Evolutionary conservation across 805 yeast species (phyloP), one percentile per base, ranked within the genome.

Genomic region (Kurtzmaniella cleridarum): DNA sequence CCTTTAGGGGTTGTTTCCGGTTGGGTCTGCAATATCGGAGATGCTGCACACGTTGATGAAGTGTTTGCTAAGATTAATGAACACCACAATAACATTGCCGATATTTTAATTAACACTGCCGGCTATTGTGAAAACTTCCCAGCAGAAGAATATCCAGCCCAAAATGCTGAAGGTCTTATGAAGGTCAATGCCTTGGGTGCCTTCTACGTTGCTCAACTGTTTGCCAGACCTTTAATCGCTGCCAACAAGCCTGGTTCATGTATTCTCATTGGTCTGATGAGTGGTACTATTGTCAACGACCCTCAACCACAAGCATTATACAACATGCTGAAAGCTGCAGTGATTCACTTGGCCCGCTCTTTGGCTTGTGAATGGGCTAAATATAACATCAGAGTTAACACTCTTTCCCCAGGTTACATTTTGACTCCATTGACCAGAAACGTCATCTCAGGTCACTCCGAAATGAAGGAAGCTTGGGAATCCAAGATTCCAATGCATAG

Each of bases 291-390:
- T 50, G 88, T 81, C 45, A 82, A 82, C 60, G 82, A 78, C 57
- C 90, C 90, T 27, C 89, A 82, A 59, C 86, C 86, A 15, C 89
- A 82, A 62, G 73, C 78, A 46, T 84, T 84, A 50, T 84, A 84
- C 73, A 84, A 84, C 71, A 80, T 82, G 84, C 73, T 91, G 50
- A 84, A 84, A 67, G 93, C 93, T 13, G 93, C 90, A 57, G 91
- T 84, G 32, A 83, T 84, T 51, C 93, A 84, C 63, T 67, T 84
- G 73, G 84, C 76, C 40, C 77, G 78, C 58, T 76, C 90, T 2
- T 66, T 84, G 50, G 93, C 89, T 31, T 76, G 81, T 45, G 95
- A 84, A 62, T 84, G 93, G 93, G 85, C 93, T 36, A 72, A 76
- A 51, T 78, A 76, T 64, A 76, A 77, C 52, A 80, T 82, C 54